A percentile compares a stretch with the other conserved stretches of the same genome.
Conservation (phyloP, 139 green algal species). For the Trebouxia sp. region DNA sequence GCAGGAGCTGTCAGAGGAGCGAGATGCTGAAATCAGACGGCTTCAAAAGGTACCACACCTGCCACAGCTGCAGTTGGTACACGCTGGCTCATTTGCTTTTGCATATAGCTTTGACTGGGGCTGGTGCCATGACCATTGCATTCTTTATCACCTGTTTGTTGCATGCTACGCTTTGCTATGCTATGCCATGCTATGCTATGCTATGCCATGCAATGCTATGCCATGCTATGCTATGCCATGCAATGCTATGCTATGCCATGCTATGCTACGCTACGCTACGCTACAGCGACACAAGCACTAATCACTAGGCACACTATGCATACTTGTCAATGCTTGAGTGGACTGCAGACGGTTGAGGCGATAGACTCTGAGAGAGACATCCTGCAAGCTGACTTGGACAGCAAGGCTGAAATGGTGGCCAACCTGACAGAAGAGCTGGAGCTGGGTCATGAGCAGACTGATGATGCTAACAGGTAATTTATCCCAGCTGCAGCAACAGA, state of each 20-base stretch:
- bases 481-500: too few relatives aligned
- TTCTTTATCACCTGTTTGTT: background rate
- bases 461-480: conserved; percentile 42
- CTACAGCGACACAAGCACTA: too few relatives aligned
- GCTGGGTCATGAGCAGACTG: conserved; percentile 37
- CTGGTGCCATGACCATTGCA: too few relatives aligned
- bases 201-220: too few relatives aligned
- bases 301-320: too few relatives aligned
- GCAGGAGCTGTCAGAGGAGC: conserved; percentile 41
- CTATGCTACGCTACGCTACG: too few relatives aligned
- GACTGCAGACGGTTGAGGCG: conserved; percentile 19
- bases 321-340: background rate
- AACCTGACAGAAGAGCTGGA: conserved; percentile 39
- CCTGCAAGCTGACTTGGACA: conserved; percentile 52
- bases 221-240: too few relatives aligned
- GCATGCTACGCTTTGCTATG: too few relatives aligned
- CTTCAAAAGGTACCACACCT: conserved; percentile 30
- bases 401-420: conserved; percentile 44
- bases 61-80: background rate
- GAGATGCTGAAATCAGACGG: conserved; percentile 35
- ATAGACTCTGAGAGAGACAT: conserved; percentile 45
- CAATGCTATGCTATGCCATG: too few relatives aligned
- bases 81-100: too few relatives aligned
- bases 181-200: too few relatives aligned
- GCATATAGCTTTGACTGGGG: too few relatives aligned